A percentile compares a stretch with the other conserved stretches of the same genome.
Conservation (phyloP, 1,139 yeast species). For the Protomyces arabidopsidicola region DNA sequence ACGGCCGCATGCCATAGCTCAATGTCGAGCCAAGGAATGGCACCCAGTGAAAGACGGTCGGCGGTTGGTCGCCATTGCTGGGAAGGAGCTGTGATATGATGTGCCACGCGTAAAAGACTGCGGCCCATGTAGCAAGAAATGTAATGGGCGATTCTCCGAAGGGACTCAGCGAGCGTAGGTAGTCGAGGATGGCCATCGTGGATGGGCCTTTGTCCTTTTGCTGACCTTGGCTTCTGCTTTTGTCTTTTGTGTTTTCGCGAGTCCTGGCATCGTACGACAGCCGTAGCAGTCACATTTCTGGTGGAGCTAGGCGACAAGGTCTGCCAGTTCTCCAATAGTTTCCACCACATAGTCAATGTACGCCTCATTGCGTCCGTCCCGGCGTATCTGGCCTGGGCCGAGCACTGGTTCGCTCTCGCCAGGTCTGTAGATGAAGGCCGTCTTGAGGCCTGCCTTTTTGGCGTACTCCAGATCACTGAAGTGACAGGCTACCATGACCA, state of each 20-base stretch:
- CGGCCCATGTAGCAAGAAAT: constrained; percentile 19
- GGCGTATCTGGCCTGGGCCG: neutral
- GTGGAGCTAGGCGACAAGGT: neutral
- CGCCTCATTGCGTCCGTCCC: neutral
- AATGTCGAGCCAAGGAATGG: constrained; percentile 96
- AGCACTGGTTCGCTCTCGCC: constrained; percentile 18
- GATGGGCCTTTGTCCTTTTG: too few relatives aligned
- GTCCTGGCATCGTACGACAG: neutral
- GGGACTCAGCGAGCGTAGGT: constrained; percentile 8
- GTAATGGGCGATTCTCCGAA: constrained; percentile 21
- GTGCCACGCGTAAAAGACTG: constrained; percentile 26
- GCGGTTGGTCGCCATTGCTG: constrained; percentile 56
- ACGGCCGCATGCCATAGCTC: constrained; percentile 85
- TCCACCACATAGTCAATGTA: constrained; percentile 16
- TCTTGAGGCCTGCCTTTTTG: constrained; percentile 30
- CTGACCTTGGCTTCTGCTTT: neutral
- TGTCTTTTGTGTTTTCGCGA: neutral
- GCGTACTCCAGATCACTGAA: constrained; percentile 32
- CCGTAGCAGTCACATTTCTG: neutral
- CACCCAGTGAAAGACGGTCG: constrained; percentile 84
- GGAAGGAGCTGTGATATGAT: constrained; percentile 27
- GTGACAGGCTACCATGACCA: constrained; percentile 33
- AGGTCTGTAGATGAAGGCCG: constrained; percentile 31
- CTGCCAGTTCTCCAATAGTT: constrained; percentile 11
- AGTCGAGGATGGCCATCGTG: constrained; percentile 24